Evolutionary conservation across 2,329 filamentous ascomycete species (phyloP).

Genomic region (Beauveria bassiana): DNA sequence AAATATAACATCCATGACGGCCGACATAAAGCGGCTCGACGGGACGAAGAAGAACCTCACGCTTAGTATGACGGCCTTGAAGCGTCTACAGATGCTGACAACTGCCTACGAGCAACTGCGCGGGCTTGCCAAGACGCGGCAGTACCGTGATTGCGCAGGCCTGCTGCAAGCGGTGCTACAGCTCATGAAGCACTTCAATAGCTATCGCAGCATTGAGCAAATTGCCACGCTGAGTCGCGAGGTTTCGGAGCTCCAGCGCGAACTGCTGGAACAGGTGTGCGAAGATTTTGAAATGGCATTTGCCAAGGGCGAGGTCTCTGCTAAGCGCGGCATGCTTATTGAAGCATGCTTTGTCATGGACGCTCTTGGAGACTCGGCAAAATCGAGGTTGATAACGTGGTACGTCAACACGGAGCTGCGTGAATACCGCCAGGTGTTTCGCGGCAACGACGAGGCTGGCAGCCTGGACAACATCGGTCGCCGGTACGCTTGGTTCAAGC

Average conservation of each 20-base stretch:
- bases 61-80: constrained; percentile 94
- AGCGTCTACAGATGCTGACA: constrained; percentile 95
- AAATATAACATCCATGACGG: constrained; percentile 96
- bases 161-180: constrained; percentile 91
- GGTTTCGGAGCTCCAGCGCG: constrained; percentile 86
- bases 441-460: constrained; percentile 92
- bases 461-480: constrained; percentile 94
- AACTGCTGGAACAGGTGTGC: constrained; percentile 93
- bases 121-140: constrained; percentile 71
- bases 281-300: constrained; percentile 97
- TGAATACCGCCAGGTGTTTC: constrained; percentile 92
- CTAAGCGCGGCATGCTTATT: constrained; percentile 61
- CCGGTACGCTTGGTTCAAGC: constrained; percentile 91
- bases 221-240: constrained; percentile 89
- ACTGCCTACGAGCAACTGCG: constrained; percentile 97
- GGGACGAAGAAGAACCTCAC: constrained; percentile 95
- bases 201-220: constrained; percentile 94
- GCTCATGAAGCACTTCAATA: constrained; percentile 97
- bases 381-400: constrained; percentile 79
- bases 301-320: constrained; percentile 72
- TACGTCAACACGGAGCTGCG: constrained; percentile 96
- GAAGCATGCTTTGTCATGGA: constrained; percentile 95
- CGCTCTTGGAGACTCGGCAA: constrained; percentile 80
- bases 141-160: constrained; percentile 92
- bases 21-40: constrained; percentile 95